Conservation (phyloP, 2,329 filamentous ascomycete species). For the Thielaviopsis euricoi region DNA sequence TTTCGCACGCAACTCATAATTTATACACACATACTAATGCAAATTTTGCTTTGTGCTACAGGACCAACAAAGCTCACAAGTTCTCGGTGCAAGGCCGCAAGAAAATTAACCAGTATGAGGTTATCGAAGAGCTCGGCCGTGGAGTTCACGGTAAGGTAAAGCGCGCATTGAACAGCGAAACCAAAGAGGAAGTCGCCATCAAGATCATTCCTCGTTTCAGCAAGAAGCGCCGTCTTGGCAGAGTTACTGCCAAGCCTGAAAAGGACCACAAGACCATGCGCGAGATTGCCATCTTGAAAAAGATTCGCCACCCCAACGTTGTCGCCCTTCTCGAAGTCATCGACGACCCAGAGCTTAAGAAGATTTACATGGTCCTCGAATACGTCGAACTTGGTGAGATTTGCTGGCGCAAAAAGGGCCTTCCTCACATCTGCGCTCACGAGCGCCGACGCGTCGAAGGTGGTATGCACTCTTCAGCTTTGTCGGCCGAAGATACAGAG, state of each 20-base stretch:
- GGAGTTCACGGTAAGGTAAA: conserved; percentile 98
- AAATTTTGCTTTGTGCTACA: conserved; percentile 18
- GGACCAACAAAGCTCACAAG: conserved; percentile 77
- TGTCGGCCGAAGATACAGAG: conserved; percentile 31
- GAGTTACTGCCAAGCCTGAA: conserved; percentile 48
- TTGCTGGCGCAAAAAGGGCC: conserved; percentile 78
- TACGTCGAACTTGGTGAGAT: conserved; percentile 91
- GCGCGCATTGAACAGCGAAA: conserved; percentile 65
- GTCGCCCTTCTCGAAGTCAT: conserved; percentile 93
- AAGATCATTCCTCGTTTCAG: conserved; percentile 97
- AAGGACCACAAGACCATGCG: conserved; percentile 62
- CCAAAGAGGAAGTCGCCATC: conserved; percentile 72
- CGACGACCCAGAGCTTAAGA: conserved; percentile 87
- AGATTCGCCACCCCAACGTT: conserved; percentile 93
- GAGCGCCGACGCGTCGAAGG: conserved; percentile 69
- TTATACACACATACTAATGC: not conserved
- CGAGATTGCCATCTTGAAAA: conserved; percentile 96
- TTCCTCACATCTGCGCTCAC: conserved; percentile 65
- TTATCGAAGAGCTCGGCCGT: conserved; percentile 88
- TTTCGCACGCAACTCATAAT: not conserved
- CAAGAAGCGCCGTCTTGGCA: conserved; percentile 81
- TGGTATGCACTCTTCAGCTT: conserved; percentile 31
- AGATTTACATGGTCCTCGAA: conserved; percentile 96
- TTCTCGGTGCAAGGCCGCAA: conserved; percentile 84
- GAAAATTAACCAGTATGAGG: conserved; percentile 93